phyloP scores from a whole-genome alignment of 1,139 yeast species.

The Sugiyamaella paludigena region DNA sequence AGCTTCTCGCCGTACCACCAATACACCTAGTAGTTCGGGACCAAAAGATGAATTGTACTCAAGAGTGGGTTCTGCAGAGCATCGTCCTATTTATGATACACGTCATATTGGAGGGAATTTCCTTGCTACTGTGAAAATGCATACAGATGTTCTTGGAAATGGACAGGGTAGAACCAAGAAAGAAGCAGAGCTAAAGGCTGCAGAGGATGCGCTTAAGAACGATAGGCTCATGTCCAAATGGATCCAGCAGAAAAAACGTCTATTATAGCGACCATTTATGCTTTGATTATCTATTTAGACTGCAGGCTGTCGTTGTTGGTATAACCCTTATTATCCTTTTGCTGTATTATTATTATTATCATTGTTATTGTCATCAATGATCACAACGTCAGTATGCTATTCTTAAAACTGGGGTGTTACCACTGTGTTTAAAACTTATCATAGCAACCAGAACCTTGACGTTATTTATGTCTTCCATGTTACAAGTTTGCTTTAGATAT shows the following conservation, averaged over 20 bases:
- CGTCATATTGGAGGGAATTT: slow-evolving; percentile 7
- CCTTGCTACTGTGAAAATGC: slow-evolving; percentile 18
- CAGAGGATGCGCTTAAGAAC: slow-evolving; percentile 23
- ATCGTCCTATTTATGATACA: slow-evolving; percentile 56
- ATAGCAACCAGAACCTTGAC: no score
- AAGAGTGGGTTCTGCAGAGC: slow-evolving; percentile 70
- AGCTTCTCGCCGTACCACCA: not conserved
- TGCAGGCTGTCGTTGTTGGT: no score
- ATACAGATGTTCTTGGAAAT: slow-evolving; percentile 20
- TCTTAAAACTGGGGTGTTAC: no score
- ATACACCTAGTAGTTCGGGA: not conserved
- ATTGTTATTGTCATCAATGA: no score
- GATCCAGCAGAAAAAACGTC: not conserved
- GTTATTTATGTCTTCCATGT: no score
- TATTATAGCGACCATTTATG: no score
- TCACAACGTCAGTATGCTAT: no score
- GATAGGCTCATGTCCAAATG: slow-evolving; percentile 5
- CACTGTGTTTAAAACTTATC: no score
- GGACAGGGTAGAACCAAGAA: slow-evolving; percentile 25
- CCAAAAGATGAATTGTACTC: slow-evolving; percentile 70
- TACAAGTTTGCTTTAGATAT: no score
- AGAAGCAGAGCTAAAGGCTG: slow-evolving; percentile 27
- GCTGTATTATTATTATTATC: no score
- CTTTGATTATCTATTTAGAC: no score
- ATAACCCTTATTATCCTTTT: no score